These are phyloP conservation scores for Saccharomycopsis fibuligera DNA, from an alignment of 805 yeast genomes.

Conservation along the genomic window DNA sequence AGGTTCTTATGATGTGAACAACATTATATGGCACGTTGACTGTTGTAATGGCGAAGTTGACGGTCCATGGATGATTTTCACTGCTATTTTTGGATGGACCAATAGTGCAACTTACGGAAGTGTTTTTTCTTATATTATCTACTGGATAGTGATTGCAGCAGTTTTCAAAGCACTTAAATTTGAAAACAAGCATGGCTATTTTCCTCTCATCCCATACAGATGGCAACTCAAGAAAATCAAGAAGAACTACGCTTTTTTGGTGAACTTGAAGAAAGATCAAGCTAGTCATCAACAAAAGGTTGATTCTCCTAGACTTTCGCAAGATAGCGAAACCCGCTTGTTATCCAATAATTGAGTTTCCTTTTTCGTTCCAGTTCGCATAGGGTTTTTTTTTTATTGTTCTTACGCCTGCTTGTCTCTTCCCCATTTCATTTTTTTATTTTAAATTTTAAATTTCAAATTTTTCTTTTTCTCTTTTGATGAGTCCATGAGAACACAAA, in stretches of 20 bases:
- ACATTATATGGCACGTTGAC: slow-evolving; percentile 89
- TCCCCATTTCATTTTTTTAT: background rate
- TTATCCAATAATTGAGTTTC: background rate
- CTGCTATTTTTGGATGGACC: slow-evolving; percentile 91
- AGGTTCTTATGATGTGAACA: slow-evolving; percentile 77
- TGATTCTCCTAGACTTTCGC: background rate
- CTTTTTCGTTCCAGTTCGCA: too few relatives aligned
- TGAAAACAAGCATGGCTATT: slow-evolving; percentile 52
- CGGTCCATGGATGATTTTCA: slow-evolving; percentile 86
- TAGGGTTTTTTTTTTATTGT: too few relatives aligned
- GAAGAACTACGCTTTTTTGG: slow-evolving; percentile 28
- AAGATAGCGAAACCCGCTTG: background rate
- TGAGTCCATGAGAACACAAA: too few relatives aligned
- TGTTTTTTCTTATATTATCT: slow-evolving; percentile 61
- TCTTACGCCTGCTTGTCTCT: too few relatives aligned
- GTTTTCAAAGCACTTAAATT: slow-evolving; percentile 40
- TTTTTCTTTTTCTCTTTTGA: too few relatives aligned
- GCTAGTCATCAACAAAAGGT: background rate
- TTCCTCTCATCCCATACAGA: slow-evolving; percentile 54
- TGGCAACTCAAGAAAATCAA: slow-evolving; percentile 52
- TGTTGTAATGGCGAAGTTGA: slow-evolving; percentile 92
- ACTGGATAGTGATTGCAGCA: slow-evolving; percentile 51
- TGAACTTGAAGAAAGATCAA: background rate
- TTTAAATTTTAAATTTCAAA: background rate
- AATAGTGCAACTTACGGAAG: slow-evolving; percentile 90